These are phyloP conservation scores for Chalara sp. DNA, from an alignment of 2,329 filamentous ascomycete genomes.

Conservation along the genomic window DNA sequence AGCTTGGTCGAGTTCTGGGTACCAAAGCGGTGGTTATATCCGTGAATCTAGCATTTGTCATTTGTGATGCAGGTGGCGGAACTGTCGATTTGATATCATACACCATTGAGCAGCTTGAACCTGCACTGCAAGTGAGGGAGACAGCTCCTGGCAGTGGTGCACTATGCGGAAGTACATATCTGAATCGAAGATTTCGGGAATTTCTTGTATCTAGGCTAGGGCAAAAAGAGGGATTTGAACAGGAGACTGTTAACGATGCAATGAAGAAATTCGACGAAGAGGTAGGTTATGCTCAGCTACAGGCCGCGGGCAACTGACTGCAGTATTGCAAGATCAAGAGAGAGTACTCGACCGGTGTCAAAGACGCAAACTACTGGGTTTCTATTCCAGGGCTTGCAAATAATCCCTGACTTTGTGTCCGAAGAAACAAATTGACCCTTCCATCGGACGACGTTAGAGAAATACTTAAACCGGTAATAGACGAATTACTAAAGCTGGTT, in stretches of 20 bases:
- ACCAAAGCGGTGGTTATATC: no score
- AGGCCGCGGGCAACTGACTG: no score
- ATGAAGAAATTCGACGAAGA: slow-evolving; percentile 6
- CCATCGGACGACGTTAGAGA: slow-evolving; percentile 34
- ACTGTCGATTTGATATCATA: slow-evolving; percentile 28
- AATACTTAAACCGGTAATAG: slow-evolving; percentile 38
- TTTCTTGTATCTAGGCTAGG: slow-evolving; percentile 13
- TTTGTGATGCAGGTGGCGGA: slow-evolving; percentile 28
- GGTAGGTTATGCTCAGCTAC: neutral
- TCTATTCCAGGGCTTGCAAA: slow-evolving; percentile 29
- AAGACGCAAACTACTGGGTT: slow-evolving; percentile 26
- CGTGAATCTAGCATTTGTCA: slow-evolving; percentile 16
- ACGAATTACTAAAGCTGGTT: slow-evolving; percentile 36
- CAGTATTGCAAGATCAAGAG: neutral
- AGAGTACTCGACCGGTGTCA: slow-evolving; percentile 1
- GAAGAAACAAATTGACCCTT: slow-evolving; percentile 47
- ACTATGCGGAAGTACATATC: slow-evolving; percentile 19
- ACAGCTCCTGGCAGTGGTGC: slow-evolving; percentile 17
- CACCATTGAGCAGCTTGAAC: slow-evolving; percentile 13
- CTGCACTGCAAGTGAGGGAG: slow-evolving; percentile 16
- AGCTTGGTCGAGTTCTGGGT: no score
- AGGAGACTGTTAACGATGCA: slow-evolving; percentile 9
- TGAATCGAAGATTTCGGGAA: slow-evolving; percentile 19
- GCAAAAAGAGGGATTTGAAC: slow-evolving; percentile 6
- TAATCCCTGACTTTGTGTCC: slow-evolving; percentile 37